A percentile compares a stretch with the other conserved stretches of the same genome.
Evolutionary conservation across 176 grass and related monocot species (phyloP).

Genomic region (Carex scoparia): DNA sequence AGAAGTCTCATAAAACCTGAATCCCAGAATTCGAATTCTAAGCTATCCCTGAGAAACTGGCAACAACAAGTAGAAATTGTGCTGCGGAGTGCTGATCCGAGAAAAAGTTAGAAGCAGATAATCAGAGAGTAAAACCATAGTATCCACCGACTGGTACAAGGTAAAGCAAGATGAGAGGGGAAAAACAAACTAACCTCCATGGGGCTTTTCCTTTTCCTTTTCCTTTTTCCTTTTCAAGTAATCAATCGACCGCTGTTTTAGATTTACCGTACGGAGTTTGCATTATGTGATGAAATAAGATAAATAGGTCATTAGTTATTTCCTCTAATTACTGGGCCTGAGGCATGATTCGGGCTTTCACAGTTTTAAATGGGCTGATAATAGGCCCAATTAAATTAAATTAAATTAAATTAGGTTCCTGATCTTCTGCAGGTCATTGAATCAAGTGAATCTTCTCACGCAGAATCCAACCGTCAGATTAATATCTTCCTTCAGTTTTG

Average conservation of each 20-base stretch:
- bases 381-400: neutral
- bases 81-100: neutral
- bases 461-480: too few species aligned
- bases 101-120: neutral
- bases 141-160: neutral
- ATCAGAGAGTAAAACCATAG: neutral
- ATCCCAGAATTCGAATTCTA: neutral
- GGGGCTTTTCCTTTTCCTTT: neutral
- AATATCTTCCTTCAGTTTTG: too few species aligned
- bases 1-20: neutral
- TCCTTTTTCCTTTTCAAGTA: too few species aligned
- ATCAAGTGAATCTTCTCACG: neutral
- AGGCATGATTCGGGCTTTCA: neutral
- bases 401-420: neutral
- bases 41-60: neutral
- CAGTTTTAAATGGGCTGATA: neutral
- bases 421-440: neutral
- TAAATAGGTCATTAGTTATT: neutral
- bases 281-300: neutral
- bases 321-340: slow-evolving; percentile 9
- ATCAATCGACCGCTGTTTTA: neutral
- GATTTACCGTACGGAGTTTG: slow-evolving; percentile 13
- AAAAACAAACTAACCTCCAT: slow-evolving; percentile 14
- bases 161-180: neutral
- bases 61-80: neutral